Evolutionary conservation across 805 yeast species (phyloP), one percentile per base, ranked within the genome.

Genomic region (Dipodascopsis tothii): DNA sequence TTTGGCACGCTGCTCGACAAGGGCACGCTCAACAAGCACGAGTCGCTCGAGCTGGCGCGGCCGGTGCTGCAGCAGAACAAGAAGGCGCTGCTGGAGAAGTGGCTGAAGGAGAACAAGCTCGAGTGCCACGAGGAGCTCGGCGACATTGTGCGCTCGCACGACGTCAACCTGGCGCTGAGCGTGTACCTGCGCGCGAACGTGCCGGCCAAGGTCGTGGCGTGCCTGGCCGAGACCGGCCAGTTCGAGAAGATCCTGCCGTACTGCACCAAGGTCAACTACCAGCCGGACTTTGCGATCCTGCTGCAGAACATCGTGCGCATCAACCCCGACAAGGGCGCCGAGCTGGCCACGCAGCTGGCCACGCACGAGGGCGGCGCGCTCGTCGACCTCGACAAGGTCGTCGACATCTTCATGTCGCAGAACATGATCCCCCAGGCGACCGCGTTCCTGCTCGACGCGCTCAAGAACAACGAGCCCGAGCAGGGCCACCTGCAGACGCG

Each of bases 291-390:
- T 65, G 77, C 92, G 39, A 81, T 84, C 48, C 73, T 92, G 67
- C 77, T 92, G 57, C 96, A 94, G 62, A 84, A 85, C 66, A 76
- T 92, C 57, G 79, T 90, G 38, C 80, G 97, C 65, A 78, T 84
- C 21, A 87, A 84, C 63, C 96, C 99, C n/a, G 99, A 92, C 60
- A 85, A 86, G 65, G 98, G 96, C 21, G 84, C 95, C 33, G 98
- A 92, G 66, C 92, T 92, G 69, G 97, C 98, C 14, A 79, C 86
- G 33, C 82, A 87, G 52, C 74, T 92, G 50, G 74, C 85, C 52
- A 73, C 78, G 54, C 82, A 84, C 36, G 77, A 74, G 38, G 68
- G 75, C 25, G 73, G 78, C 28, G 61, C 69, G 16, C 70, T 74
- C 51, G 69, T 92, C 51, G 86, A 88, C 51, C 72, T 88, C 51